phyloP scores from a whole-genome alignment of 768 basidiomycete species.

The Suillus tomentosus region DNA sequence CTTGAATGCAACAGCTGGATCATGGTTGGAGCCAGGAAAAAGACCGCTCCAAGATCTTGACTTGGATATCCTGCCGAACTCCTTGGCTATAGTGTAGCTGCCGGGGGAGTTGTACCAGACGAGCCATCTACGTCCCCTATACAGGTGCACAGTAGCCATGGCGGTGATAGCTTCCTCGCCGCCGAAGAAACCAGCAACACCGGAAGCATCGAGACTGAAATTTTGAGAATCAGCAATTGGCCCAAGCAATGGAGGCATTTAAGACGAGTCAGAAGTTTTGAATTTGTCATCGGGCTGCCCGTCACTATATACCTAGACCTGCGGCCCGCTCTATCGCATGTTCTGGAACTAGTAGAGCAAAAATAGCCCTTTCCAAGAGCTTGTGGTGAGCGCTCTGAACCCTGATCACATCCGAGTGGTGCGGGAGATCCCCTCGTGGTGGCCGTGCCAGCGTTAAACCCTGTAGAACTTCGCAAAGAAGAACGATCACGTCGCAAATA shows the following conservation, averaged over 20 bases:
- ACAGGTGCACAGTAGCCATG: neutral
- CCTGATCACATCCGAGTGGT: neutral
- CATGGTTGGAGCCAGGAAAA: constrained; percentile 11
- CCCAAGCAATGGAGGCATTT: too few species aligned
- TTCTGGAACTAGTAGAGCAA: neutral
- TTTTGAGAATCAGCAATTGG: neutral
- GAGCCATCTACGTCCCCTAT: too few species aligned
- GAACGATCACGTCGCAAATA: neutral
- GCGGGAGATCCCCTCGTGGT: neutral
- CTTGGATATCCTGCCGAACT: constrained; percentile 27
- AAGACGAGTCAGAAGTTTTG: too few species aligned
- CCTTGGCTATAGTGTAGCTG: constrained; percentile 29
- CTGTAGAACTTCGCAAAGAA: neutral
- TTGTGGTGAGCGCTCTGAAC: neutral
- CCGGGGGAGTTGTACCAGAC: constrained; percentile 20
- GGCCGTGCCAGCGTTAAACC: neutral
- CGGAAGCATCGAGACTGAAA: constrained; percentile 27
- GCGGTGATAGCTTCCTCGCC: constrained; percentile 34
- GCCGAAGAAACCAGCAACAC: constrained; percentile 35
- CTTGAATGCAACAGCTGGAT: too few species aligned
- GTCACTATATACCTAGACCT: too few species aligned
- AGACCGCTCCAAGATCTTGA: constrained; percentile 25
- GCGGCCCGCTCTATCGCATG: too few species aligned
- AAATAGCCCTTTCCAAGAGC: neutral
- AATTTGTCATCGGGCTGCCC: too few species aligned